phyloP scores from a whole-genome alignment of 1,284 basidiomycete genomes.

The Pisolithus thermaeus region DNA sequence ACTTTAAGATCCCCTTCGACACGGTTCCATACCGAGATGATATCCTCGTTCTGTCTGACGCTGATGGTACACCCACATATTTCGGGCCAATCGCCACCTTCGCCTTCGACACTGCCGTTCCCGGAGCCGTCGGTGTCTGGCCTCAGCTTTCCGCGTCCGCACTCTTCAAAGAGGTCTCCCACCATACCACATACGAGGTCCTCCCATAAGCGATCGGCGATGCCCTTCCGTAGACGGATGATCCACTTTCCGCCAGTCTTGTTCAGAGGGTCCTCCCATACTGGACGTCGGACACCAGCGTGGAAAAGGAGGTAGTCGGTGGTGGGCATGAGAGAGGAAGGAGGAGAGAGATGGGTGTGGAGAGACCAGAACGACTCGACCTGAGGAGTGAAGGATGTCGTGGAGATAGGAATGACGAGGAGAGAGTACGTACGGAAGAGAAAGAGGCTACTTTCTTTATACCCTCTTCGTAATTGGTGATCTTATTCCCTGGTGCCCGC shows the following conservation, averaged over 20 bases:
- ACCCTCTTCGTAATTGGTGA: slow-evolving; percentile 79
- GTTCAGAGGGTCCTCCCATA: slow-evolving; percentile 90
- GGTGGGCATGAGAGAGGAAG: slow-evolving; percentile 67
- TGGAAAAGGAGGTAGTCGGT: slow-evolving; percentile 87
- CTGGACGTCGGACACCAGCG: slow-evolving; percentile 70
- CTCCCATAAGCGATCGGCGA: slow-evolving; percentile 80
- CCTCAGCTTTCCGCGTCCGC: slow-evolving; percentile 30
- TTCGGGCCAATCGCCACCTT: slow-evolving; percentile 55
- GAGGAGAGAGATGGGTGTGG: slow-evolving; percentile 73
- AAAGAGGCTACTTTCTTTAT: slow-evolving; percentile 80
- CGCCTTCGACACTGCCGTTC: slow-evolving; percentile 33
- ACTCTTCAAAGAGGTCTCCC: slow-evolving; percentile 74
- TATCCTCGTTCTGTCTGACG: slow-evolving; percentile 78
- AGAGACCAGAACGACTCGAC: slow-evolving; percentile 83
- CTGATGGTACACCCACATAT: slow-evolving; percentile 84
- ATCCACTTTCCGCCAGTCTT: slow-evolving; percentile 90
- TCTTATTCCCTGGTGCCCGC: slow-evolving; percentile 73
- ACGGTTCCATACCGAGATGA: slow-evolving; percentile 76
- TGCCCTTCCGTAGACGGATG: slow-evolving; percentile 76
- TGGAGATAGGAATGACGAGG: not conserved
- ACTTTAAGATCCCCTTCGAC: slow-evolving; percentile 60
- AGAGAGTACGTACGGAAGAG: slow-evolving; percentile 52
- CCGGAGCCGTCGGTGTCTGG: slow-evolving; percentile 23
- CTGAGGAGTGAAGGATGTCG: slow-evolving; percentile 30
- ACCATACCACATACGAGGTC: slow-evolving; percentile 72